A percentile compares a stretch with the other conserved stretches of the same genome.
These are phyloP conservation scores for Baeospora myosura DNA, from an alignment of 1,284 basidiomycete species.

Conservation along the genomic window DNA sequence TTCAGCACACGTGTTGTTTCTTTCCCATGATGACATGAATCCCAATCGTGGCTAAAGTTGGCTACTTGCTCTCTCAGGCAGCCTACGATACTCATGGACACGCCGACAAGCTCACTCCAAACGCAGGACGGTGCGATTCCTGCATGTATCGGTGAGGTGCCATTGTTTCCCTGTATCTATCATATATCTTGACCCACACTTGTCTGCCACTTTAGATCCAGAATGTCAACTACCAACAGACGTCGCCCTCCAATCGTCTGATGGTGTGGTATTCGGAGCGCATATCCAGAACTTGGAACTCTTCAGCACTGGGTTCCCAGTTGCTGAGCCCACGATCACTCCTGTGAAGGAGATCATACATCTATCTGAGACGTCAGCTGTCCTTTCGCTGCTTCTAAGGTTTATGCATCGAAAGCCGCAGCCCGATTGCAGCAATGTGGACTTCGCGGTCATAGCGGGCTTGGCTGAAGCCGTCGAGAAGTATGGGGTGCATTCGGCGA, in stretches of 20 bases:
- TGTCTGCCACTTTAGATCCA: no score
- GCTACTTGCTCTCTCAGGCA: no score
- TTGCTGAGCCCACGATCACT: no score
- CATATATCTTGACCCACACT: no score
- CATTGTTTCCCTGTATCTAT: no score
- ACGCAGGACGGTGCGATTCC: no score
- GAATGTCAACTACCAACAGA: background rate
- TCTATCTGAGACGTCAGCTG: background rate
- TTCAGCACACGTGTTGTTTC: no score
- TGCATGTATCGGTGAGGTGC: no score
- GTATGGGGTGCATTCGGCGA: background rate
- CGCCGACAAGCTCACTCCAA: no score
- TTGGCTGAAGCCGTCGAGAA: conserved; percentile 1
- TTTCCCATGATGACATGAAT: no score
- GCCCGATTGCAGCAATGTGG: background rate
- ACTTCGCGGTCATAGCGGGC: background rate
- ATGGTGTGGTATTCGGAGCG: background rate
- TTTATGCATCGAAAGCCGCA: background rate
- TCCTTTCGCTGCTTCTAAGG: background rate
- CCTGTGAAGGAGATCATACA: background rate
- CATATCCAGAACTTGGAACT: background rate
- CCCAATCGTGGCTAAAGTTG: no score
- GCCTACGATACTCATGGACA: no score
- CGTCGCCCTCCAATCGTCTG: background rate
- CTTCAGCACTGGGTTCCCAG: conserved; percentile 1